phyloP scores from a whole-genome alignment of 2,329 filamentous ascomycete genomes.

The Alternaria gansuensis region DNA sequence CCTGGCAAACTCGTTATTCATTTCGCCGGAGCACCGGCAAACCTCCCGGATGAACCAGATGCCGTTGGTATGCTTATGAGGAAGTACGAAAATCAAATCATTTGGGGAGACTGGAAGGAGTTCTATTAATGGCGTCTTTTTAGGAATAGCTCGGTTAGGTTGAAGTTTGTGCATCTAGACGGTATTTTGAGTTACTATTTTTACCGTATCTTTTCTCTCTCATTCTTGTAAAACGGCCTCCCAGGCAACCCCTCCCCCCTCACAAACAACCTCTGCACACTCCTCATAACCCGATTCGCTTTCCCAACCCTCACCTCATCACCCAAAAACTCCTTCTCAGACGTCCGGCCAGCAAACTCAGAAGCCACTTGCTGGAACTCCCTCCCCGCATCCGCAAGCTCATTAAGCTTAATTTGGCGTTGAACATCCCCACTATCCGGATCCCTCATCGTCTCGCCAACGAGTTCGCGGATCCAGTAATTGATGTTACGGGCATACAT shows the following conservation, averaged over 20 bases:
- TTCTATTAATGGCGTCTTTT: conserved; percentile 32
- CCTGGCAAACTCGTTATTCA: conserved; percentile 52
- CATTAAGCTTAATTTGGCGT: not conserved
- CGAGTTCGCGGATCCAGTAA: conserved; percentile 16
- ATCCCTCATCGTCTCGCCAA: not conserved
- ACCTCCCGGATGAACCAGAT: no score
- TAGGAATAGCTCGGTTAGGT: not conserved
- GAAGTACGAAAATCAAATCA: conserved; percentile 49
- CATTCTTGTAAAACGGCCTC: conserved; percentile 21
- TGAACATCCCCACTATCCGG: not conserved
- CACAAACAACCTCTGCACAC: conserved; percentile 18
- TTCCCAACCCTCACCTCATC: conserved; percentile 1
- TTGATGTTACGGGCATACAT: conserved; percentile 31
- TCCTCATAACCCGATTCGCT: conserved; percentile 12
- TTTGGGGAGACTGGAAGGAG: conserved; percentile 47
- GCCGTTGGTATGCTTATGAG: conserved; percentile 52
- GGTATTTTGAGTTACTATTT: not conserved
- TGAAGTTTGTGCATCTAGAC: not conserved
- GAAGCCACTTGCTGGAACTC: not conserved
- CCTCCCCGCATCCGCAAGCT: not conserved
- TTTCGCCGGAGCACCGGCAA: conserved; percentile 55
- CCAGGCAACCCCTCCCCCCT: conserved; percentile 16
- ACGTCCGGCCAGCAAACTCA: not conserved
- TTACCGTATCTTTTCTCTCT: not conserved
- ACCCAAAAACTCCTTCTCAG: not conserved